These are phyloP conservation scores for Begonia loranthoides DNA, from an alignment of 306 rosid genomes.

Conservation along the genomic window DNA sequence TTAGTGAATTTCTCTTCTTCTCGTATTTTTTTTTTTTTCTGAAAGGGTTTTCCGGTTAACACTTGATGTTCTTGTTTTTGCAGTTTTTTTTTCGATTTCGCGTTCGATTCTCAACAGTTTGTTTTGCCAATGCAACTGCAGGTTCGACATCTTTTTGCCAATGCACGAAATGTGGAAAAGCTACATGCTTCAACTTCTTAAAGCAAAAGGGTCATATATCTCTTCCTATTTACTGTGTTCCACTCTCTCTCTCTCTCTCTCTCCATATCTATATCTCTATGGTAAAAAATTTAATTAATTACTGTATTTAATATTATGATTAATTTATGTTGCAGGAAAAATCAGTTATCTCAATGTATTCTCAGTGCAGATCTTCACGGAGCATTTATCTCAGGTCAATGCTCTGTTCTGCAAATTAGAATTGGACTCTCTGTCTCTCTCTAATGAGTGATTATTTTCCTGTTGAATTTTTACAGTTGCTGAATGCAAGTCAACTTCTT, in stretches of 20 bases:
- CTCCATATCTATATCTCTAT: background rate
- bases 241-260: background rate
- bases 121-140: constrained; percentile 10
- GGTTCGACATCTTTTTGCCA: constrained; percentile 52
- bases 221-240: constrained; percentile 1
- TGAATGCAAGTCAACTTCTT: constrained; percentile 46
- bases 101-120: too few species aligned
- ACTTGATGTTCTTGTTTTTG: too few species aligned
- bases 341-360: constrained; percentile 63
- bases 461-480: constrained; percentile 70
- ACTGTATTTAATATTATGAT: background rate
- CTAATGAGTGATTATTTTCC: constrained; percentile 1
- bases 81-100: too few species aligned
- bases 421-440: background rate
- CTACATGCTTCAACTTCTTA: constrained; percentile 38
- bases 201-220: constrained; percentile 38
- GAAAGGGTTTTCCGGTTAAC: too few species aligned
- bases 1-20: too few species aligned
- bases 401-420: background rate
- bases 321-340: constrained; percentile 38
- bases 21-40: too few species aligned
- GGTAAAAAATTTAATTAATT: too few species aligned
- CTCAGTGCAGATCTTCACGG: constrained; percentile 79
- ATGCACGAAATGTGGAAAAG: constrained; percentile 89
- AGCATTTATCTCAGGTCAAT: constrained; percentile 56